Evolutionary conservation across 208 protist species (phyloP).

Genomic region (Trypanosoma theileri): DNA sequence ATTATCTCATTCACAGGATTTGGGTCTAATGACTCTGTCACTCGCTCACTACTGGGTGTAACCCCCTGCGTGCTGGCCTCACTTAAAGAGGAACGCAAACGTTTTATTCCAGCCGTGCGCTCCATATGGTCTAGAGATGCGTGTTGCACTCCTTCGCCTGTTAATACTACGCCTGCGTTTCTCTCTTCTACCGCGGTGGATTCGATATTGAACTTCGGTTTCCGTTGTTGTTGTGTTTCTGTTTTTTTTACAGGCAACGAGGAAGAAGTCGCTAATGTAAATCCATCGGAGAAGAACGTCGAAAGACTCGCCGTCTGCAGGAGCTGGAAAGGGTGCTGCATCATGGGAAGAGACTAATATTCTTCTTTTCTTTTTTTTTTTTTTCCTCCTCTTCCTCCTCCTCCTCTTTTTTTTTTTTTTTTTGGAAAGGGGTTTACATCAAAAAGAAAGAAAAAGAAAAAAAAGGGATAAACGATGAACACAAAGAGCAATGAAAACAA

Average conservation of each 20-base stretch:
- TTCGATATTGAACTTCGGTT: no score
- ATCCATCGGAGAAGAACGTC: conserved; percentile 26
- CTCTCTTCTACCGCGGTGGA: no score
- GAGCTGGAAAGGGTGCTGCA: conserved; percentile 1
- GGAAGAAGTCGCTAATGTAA: conserved; percentile 8
- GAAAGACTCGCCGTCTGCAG: conserved; percentile 13
- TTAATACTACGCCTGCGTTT: no score
- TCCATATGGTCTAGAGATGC: background rate
- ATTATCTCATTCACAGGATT: background rate
- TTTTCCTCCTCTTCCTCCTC: no score
- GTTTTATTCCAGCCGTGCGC: background rate
- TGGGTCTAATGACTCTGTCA: background rate
- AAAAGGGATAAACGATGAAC: background rate
- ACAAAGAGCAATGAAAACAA: background rate
- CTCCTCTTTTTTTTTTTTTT: no score
- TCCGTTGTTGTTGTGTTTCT: no score
- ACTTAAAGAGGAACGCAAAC: background rate
- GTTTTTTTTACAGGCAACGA: background rate
- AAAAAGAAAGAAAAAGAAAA: background rate
- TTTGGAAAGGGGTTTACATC: background rate
- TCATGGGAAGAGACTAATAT: background rate
- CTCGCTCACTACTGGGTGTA: conserved; percentile 10
- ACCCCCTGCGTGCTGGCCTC: conserved; percentile 6
- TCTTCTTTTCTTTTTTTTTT: background rate
- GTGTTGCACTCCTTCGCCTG: background rate